Base-by-base conservation (phyloP, 176 grass and related monocot genomes). In the Chloris gayana region DNA sequence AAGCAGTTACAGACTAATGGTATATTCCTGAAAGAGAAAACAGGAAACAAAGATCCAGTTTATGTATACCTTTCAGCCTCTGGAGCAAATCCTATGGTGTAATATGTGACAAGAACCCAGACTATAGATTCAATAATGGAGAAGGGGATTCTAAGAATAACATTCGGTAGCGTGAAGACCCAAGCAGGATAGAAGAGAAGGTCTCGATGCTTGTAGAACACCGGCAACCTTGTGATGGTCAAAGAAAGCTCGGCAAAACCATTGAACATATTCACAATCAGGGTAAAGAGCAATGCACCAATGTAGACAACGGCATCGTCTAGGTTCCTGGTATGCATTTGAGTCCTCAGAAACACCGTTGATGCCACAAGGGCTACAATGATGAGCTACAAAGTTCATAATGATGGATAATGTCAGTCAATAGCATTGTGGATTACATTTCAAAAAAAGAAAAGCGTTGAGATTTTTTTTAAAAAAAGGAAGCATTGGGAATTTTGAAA, bases 121-220 rank as follows among this genome's bases (percentile, higher is more conserved):
- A 88, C 93, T 53, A 95, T 6, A 61, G 90, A 91, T 64, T 99
- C 96, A 22, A 99, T 71, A 44, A 99, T 79, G 33, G 96, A 99
- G 18, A 99, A 91, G 9, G 96, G 96, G 67, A 99, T 93, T 47
- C 84, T 70, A 19, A 99, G 92, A 34, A 99, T 62, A 38, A 87
- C 80, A 60, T 93, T 99, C 0, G 96, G 96, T 42, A 99, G 69
- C 8, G 90, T 91, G 80, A 93, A 99, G 70, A 93, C 58, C 93
- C 96, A 99, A 35, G 96, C 92, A 73, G 96, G 96, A 74, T 95
- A 93, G 88, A 99, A 95, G 76, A 91, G 90, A 41, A 99, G 90
- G 76, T 99, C 93, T 35, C 96, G 87, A 76, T 99, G 96, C 79
- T 95, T 99, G 91, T 78, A 99, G 90, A 99, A 99, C 70, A 99